Conservation (phyloP, 306 rosid species). For the Dalbergia oliveri region DNA sequence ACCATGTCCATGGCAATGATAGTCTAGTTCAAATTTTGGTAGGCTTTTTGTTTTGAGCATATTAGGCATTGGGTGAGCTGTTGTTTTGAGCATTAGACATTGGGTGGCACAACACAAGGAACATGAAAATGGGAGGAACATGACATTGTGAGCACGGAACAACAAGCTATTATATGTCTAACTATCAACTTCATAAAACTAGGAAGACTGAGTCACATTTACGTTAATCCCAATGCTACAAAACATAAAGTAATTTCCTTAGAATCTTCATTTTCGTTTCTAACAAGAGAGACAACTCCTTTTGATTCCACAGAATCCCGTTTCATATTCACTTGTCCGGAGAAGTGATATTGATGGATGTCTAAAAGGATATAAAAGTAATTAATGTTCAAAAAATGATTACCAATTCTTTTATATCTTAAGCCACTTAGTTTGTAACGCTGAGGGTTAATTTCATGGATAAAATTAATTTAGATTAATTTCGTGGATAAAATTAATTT, state of each 20-base stretch:
- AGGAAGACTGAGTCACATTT: neutral
- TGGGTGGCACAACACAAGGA: constrained; percentile 33
- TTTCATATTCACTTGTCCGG: neutral
- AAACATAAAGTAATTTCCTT: constrained; percentile 4
- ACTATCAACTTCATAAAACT: constrained; percentile 9
- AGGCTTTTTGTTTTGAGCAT: neutral
- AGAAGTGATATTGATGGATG: neutral
- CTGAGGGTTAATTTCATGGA: no score
- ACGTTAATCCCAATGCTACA: constrained; percentile 31
- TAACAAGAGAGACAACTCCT: neutral
- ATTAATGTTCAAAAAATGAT: neutral
- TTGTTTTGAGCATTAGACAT: neutral
- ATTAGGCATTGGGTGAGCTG: no score
- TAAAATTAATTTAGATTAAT: no score
- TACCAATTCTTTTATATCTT: neutral
- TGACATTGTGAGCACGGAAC: neutral
- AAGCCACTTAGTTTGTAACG: no score
- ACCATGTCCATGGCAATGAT: neutral
- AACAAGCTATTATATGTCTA: neutral
- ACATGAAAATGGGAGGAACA: neutral
- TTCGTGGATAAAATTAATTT: no score
- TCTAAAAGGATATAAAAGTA: neutral
- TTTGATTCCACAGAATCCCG: neutral
- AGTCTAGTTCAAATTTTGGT: neutral
- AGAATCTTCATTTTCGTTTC: neutral